phyloP scores from a whole-genome alignment of 2,329 filamentous ascomycete genomes.

The Macrophomina phaseolina region DNA sequence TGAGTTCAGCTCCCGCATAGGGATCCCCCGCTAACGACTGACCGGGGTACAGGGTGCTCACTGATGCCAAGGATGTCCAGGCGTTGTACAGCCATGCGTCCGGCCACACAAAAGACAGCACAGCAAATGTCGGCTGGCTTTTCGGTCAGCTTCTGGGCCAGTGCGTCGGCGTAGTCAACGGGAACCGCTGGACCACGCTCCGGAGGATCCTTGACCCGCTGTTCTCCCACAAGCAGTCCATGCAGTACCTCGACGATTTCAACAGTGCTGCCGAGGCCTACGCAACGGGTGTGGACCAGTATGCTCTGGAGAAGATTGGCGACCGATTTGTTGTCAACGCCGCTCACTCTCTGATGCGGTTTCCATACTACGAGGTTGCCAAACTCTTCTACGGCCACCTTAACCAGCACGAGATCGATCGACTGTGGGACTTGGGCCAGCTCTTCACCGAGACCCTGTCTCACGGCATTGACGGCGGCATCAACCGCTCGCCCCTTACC shows the following conservation, averaged over 20 bases:
- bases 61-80: conserved; percentile 21
- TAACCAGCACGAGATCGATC: conserved; percentile 7
- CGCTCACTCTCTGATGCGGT: conserved; percentile 19
- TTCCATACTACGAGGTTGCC: conserved; percentile 24
- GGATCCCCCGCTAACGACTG: no score
- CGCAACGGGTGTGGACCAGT: neutral
- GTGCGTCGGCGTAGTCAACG: conserved; percentile 25
- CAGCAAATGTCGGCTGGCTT: conserved; percentile 23
- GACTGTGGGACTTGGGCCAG: conserved; percentile 26
- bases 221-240: conserved; percentile 22
- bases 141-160: conserved; percentile 26
- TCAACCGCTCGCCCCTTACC: conserved; percentile 18
- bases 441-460: neutral
- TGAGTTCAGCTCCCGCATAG: neutral
- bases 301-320: neutral
- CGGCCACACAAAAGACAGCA: conserved; percentile 19
- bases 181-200: conserved; percentile 22
- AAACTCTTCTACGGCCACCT: conserved; percentile 20
- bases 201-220: conserved; percentile 11
- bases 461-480: neutral
- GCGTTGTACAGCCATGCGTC: conserved; percentile 17
- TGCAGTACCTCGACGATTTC: conserved; percentile 17
- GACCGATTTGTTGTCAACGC: conserved; percentile 19
- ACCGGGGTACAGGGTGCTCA: conserved; percentile 10
- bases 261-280: conserved; percentile 3